phyloP scores from a whole-genome alignment of 805 yeast genomes.

The Saccharomycopsis sp. region DNA sequence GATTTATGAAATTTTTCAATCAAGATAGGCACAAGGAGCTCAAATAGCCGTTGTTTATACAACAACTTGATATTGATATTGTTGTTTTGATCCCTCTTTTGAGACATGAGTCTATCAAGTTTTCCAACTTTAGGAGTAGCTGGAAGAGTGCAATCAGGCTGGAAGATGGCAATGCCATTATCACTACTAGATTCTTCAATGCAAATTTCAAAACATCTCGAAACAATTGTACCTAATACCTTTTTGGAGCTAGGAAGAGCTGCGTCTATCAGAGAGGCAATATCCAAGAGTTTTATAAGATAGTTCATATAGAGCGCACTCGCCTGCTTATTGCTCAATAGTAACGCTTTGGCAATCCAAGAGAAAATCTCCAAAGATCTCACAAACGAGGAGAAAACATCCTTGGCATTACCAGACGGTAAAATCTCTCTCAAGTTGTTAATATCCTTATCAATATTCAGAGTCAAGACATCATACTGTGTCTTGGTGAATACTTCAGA shows the following conservation, averaged over 20 bases:
- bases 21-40: constrained; percentile 48
- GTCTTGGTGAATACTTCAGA: not conserved
- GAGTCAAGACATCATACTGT: not conserved
- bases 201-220: constrained; percentile 56
- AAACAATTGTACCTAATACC: constrained; percentile 33
- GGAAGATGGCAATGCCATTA: constrained; percentile 32
- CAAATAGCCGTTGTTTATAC: constrained; percentile 77
- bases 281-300: constrained; percentile 33
- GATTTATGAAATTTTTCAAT: constrained; percentile 37
- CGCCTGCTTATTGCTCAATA: constrained; percentile 46
- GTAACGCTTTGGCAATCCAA: constrained; percentile 70
- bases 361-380: constrained; percentile 43
- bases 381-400: not conserved
- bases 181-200: constrained; percentile 51
- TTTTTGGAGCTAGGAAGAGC: not conserved
- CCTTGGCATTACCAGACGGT: not conserved
- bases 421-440: constrained; percentile 23
- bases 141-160: constrained; percentile 29
- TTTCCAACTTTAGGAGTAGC: not conserved
- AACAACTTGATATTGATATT: constrained; percentile 58
- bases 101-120: not conserved
- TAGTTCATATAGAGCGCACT: constrained; percentile 31
- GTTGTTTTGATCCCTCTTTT: constrained; percentile 26
- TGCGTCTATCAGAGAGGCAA: constrained; percentile 20
- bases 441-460: constrained; percentile 8